A percentile compares a stretch with the other conserved stretches of the same genome.
These are phyloP conservation scores for Sambucus nigra DNA, from an alignment of 129 eudicot species.

Conservation along the genomic window DNA sequence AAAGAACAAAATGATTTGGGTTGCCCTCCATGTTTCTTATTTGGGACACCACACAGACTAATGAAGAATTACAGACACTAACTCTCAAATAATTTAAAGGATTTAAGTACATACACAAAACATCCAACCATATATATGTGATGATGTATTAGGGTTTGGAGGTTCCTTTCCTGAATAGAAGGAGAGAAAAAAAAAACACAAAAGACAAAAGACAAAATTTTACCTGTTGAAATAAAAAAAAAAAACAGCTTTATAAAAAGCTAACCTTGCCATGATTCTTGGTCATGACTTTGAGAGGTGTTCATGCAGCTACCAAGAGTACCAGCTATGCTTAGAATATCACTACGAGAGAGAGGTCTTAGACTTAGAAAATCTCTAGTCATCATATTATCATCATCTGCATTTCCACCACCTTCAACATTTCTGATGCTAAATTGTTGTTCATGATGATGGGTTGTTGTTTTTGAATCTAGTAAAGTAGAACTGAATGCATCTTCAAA, in stretches of 20 bases:
- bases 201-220: neutral
- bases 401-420: conserved; percentile 2
- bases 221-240: neutral
- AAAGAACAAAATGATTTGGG: too few species aligned
- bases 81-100: too few species aligned
- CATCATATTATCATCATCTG: conserved; percentile 23
- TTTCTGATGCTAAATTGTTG: too few species aligned
- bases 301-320: conserved; percentile 17
- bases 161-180: too few species aligned
- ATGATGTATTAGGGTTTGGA: too few species aligned
- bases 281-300: neutral
- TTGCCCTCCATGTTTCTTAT: too few species aligned
- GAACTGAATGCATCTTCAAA: conserved; percentile 40
- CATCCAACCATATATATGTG: neutral
- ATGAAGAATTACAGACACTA: too few species aligned
- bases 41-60: too few species aligned
- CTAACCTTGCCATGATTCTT: neutral
- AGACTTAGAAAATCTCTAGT: conserved; percentile 89
- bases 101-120: too few species aligned
- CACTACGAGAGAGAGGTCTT: conserved; percentile 52
- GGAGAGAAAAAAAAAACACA: too few species aligned
- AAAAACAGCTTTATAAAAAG: neutral
- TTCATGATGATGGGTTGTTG: too few species aligned
- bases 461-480: conserved; percentile 43
- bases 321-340: conserved; percentile 30